Evolutionary conservation across 2,329 filamentous ascomycete species (phyloP).

Genomic region (Cladosporium sp.): DNA sequence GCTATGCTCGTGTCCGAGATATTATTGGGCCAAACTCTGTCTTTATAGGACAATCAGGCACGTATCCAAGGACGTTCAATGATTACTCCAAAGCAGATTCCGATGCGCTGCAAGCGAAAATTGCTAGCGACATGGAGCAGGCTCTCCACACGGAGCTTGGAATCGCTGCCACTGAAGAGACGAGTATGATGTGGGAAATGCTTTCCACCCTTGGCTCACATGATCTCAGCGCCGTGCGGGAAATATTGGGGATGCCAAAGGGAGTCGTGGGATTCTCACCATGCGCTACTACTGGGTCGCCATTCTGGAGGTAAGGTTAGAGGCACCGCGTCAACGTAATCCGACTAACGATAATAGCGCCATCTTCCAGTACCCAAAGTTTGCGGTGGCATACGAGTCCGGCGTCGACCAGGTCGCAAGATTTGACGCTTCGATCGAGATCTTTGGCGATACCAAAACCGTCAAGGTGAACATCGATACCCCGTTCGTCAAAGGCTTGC

Average conservation of each 20-base stretch:
- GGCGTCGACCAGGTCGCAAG: slow-evolving; percentile 48
- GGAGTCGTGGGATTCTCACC: slow-evolving; percentile 34
- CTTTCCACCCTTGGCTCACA: slow-evolving; percentile 46
- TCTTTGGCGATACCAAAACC: slow-evolving; percentile 49
- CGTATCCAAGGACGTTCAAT: slow-evolving; percentile 38
- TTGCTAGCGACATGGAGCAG: slow-evolving; percentile 20
- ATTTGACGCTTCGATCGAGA: slow-evolving; percentile 47
- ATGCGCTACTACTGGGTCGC: slow-evolving; percentile 29
- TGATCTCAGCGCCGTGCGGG: slow-evolving; percentile 49
- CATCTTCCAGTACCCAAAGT: slow-evolving; percentile 41
- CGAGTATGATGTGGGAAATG: slow-evolving; percentile 34
- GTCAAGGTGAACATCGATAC: slow-evolving; percentile 51
- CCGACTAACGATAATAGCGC: slow-evolving; percentile 21
- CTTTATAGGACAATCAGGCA: slow-evolving; percentile 45
- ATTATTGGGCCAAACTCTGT: slow-evolving; percentile 48
- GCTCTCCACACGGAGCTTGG: slow-evolving; percentile 30
- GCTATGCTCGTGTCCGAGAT: slow-evolving; percentile 49
- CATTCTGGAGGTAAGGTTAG: slow-evolving; percentile 15
- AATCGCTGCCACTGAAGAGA: slow-evolving; percentile 21
- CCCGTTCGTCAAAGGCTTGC: slow-evolving; percentile 49
- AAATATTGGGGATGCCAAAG: slow-evolving; percentile 45
- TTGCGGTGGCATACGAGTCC: slow-evolving; percentile 51
- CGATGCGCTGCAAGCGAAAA: slow-evolving; percentile 16
- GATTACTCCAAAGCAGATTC: slow-evolving; percentile 14
- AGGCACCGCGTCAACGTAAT: too few relatives aligned